phyloP scores from a whole-genome alignment of 2,329 filamentous ascomycete species.

The Pseudogymnoascus sp. region DNA sequence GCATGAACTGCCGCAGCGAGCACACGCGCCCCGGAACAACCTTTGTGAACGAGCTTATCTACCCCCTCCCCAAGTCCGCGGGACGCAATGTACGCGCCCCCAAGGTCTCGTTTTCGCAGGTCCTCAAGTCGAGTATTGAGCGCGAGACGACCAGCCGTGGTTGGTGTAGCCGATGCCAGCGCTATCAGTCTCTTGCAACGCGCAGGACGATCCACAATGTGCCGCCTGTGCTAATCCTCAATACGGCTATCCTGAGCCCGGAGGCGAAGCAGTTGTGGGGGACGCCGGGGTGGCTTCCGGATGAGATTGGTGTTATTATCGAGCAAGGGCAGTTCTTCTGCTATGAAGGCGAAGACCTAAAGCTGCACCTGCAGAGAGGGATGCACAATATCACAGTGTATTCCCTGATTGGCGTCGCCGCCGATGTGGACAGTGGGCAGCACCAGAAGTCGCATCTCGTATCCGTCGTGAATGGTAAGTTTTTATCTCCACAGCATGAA shows the following conservation, averaged over 20 bases:
- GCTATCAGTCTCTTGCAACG: constrained; percentile 81
- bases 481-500: neutral
- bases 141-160: constrained; percentile 81
- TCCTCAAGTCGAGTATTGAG: constrained; percentile 89
- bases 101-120: constrained; percentile 71
- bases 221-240: constrained; percentile 81
- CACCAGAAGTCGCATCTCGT: constrained; percentile 86
- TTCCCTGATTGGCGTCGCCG: constrained; percentile 81
- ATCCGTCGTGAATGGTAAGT: constrained; percentile 74
- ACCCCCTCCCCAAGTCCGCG: constrained; percentile 52
- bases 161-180: constrained; percentile 86
- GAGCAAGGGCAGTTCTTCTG: constrained; percentile 79
- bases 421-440: constrained; percentile 80
- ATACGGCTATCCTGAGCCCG: constrained; percentile 64
- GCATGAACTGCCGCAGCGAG: constrained; percentile 80
- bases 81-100: constrained; percentile 43
- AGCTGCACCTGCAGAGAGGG: constrained; percentile 68
- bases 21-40: constrained; percentile 71
- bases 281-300: constrained; percentile 81
- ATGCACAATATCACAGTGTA: constrained; percentile 80
- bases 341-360: constrained; percentile 86
- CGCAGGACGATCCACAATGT: constrained; percentile 76
- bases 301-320: constrained; percentile 87
- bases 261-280: constrained; percentile 80
- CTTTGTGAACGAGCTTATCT: constrained; percentile 78